These are phyloP conservation scores for Pelargonium myrrhifolium DNA, from an alignment of 441 rosid species.

Conservation along the genomic window DNA sequence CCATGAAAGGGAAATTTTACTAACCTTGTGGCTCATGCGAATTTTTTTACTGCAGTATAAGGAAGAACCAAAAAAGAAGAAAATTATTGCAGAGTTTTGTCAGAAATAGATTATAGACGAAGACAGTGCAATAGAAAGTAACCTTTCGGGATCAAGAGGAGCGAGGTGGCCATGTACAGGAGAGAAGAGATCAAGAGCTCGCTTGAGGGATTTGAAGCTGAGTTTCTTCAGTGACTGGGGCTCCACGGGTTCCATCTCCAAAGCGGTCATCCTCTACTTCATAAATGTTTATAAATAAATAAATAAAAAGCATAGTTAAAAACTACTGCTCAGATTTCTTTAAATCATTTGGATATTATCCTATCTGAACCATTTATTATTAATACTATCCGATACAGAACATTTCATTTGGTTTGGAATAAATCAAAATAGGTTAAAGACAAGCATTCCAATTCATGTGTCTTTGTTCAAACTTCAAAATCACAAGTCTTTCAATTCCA, in stretches of 20 bases:
- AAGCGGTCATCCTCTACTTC: conserved; percentile 37
- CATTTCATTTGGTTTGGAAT: too few relatives aligned
- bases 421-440: too few relatives aligned
- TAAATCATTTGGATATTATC: too few relatives aligned
- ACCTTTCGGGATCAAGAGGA: conserved; percentile 81
- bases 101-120: neutral
- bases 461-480: too few relatives aligned
- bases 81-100: conserved; percentile 9
- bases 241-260: conserved; percentile 81
- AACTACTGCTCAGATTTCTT: too few relatives aligned
- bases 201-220: conserved; percentile 74
- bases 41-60: conserved; percentile 58
- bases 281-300: too few relatives aligned
- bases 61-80: neutral
- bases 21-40: conserved; percentile 83
- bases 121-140: neutral
- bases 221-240: conserved; percentile 91
- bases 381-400: too few relatives aligned
- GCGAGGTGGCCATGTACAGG: conserved; percentile 65
- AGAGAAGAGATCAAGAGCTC: conserved; percentile 78
- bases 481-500: too few relatives aligned
- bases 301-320: too few relatives aligned
- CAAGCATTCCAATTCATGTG: too few relatives aligned
- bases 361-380: too few relatives aligned
- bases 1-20: conserved; percentile 7